Evolutionary conservation across 225 moss, liverwort and hornwort genomes (phyloP), one percentile per base, ranked within the genome.

Genomic region (Polytrichum commune): DNA sequence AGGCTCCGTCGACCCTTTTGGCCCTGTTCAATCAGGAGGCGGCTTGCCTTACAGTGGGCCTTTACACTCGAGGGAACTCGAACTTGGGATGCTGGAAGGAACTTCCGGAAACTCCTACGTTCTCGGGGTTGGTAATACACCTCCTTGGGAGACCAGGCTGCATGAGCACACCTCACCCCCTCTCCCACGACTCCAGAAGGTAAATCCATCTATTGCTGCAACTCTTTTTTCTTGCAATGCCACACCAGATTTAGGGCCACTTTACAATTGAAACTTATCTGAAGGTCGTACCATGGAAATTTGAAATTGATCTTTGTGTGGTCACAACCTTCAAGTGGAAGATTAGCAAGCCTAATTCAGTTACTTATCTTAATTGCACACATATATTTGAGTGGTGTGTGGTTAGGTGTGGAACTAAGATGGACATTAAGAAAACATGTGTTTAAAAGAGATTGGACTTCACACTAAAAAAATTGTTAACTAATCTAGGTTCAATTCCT

Each of bases 21-120:
- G 69, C 5, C 38, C 38, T 16, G 60, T 28, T 22, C 70, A 70
- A 60, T 13, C 46, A 3, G 32, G 24, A 22, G 60, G 20, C 3
- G 53, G 62, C 35, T 24, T 71, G 22, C 71, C 71, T 7, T 38
- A 61, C 19, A 71, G 71, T 71, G 71, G 71, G 32, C 71, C 62
- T 53, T 60, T 71, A 18, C 38, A 71, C 35, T 38, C 1, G 18
- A 9, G 8, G 60, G 71, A 19, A 10, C n/a, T 46, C 1, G 62
- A 71, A 7, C 33, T 62, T 27, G 71, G 33, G 68, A 54, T 24
- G 27, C 20, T 13, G 29, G 19, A 23, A 18, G 16, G n/a, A 71
- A 25, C 71, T 32, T 25, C 23, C 0, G 71, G 71, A 6, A 71
- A 38, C 8, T 62, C 71, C 27, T 61, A 38, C 5, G 9, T 27